Base-by-base conservation (phyloP, 495 filamentous ascomycete species). In the Penicillium samsonianum region DNA sequence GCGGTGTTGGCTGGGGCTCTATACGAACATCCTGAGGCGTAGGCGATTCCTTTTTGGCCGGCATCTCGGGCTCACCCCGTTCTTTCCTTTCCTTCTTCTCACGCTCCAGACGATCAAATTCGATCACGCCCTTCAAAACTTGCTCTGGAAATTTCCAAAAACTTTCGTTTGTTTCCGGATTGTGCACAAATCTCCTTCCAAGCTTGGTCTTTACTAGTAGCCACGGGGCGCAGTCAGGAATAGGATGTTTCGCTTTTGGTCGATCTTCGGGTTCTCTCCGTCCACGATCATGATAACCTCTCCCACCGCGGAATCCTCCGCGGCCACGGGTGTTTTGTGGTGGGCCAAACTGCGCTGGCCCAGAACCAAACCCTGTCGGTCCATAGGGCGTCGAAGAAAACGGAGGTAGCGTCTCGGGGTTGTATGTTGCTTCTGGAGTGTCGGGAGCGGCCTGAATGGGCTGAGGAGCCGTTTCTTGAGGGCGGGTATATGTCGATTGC, bases 121-220 rank as follows among this genome's bases (percentile, higher is more conserved):
- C 88, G 4, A 89, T 71, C 17, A 97, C 89, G 4, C 82, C 91
- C 63, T 86, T 85, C 79, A 90, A 83, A 9, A 98, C 81, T 63
- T 95, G 86, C 47, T 87, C 80, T 3, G 94, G 93, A 55, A 96
- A 88, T 61, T 87, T 89, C 94, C 94, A 98, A 73, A 92, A 90
- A 68, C 92, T 97, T 60, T 90, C 85, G 26, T 91, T 88, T 45
- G 88, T 92, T 46, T 83, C 81, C 1, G 82, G 75, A 62, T 98
- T 96, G 72, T 95, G 87, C 3, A 91, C 91, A 69, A 98, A 98
- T 49, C 91, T 79, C 50, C 95, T 81, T 19, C 90, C 89, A 61
- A 90, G 80, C 64, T 90, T 96, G 5, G 94, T 98, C 64, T 89
- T 90, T 26, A 98, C 91, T 4, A 98, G 78, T 8, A 96, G 70